Base-by-base conservation (phyloP, 768 basidiomycete genomes). In the Austroboletus eburneus region DNA sequence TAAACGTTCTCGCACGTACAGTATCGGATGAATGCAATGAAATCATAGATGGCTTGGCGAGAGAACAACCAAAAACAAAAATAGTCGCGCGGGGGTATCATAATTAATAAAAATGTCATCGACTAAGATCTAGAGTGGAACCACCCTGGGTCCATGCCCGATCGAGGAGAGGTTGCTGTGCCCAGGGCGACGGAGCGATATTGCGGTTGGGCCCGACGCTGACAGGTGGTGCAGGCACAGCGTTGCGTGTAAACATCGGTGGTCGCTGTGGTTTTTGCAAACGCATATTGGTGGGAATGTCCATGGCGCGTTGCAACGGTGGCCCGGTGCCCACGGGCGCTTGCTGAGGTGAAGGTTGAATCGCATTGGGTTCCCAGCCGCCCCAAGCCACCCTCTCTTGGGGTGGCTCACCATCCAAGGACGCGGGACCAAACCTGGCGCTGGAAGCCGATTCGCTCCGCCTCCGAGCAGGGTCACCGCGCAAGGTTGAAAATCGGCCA, bases 211-310 rank as follows among this genome's bases (percentile, higher is more conserved):
- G 57, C 13, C 59, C 57, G 21, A 66, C 63, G 34, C 67, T 63
- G 18, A 66, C 62, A 13, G 64, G 61, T 8, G 68, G 65, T 2
- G 69, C 62, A 25, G 67, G 70, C 21, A 67, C 59, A 36, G 65
- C 58, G 45, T 63, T 55, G 55, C 65, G 49, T 45, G 61, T 50
- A 59, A 83, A 83, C 67, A 83, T 83, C 39, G 75, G 77, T 10
- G 80, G 68, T 55, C 83, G 71, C 50, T 81, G 72, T 13, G 74
- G 76, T 8, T 73, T 77, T 21, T 72, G 80, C 55, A 75, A 67
- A 16, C 80, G 72, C 66, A 75, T 72, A 14, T 68, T 70, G n/a
- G 71, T 73, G 32, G 75, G 78, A 50, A 78, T 54, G 41, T 80
- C 79, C 67, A 76, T 66, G 20, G 72, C 66, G 21, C 77, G 68